These are phyloP conservation scores for Entomophthora muscae DNA, from an alignment of 371 early-diverging fungal species.

Conservation along the genomic window DNA sequence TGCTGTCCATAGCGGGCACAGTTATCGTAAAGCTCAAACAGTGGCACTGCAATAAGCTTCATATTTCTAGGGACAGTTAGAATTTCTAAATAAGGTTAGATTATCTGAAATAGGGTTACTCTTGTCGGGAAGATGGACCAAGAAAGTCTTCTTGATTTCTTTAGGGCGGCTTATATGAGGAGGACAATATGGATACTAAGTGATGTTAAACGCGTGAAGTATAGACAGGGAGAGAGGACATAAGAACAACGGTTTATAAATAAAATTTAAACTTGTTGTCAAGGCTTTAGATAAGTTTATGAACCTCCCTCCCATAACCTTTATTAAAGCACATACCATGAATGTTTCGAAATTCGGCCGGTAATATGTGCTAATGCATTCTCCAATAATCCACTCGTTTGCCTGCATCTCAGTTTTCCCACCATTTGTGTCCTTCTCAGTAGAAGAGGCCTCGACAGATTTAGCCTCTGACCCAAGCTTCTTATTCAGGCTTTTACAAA, in stretches of 20 bases:
- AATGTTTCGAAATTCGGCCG: constrained; percentile 59
- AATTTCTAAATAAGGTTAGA: constrained; percentile 23
- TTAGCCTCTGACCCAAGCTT: constrained; percentile 20
- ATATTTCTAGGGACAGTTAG: constrained; percentile 63
- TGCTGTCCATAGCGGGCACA: constrained; percentile 53
- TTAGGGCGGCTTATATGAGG: constrained; percentile 64
- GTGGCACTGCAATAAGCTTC: constrained; percentile 60
- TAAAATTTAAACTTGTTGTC: too few species aligned
- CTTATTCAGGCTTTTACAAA: constrained; percentile 34
- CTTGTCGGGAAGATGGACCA: constrained; percentile 55
- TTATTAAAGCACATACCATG: constrained; percentile 26
- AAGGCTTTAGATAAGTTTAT: too few species aligned
- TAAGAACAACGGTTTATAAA: too few species aligned
- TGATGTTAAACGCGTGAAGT: constrained; percentile 1
- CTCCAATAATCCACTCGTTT: constrained; percentile 52
- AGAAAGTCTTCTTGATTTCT: constrained; percentile 50
- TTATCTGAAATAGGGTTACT: constrained; percentile 21
- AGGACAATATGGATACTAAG: constrained; percentile 60
- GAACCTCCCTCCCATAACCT: too few species aligned
- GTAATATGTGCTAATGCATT: constrained; percentile 56
- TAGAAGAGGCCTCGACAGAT: constrained; percentile 5
- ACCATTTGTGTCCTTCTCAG: too few species aligned
- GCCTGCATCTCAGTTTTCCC: constrained; percentile 6
- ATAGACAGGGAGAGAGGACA: too few species aligned
- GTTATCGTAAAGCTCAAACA: constrained; percentile 69